These are phyloP conservation scores for Graphilbum sp. DNA, from an alignment of 2,329 filamentous ascomycete species.

Conservation along the genomic window DNA sequence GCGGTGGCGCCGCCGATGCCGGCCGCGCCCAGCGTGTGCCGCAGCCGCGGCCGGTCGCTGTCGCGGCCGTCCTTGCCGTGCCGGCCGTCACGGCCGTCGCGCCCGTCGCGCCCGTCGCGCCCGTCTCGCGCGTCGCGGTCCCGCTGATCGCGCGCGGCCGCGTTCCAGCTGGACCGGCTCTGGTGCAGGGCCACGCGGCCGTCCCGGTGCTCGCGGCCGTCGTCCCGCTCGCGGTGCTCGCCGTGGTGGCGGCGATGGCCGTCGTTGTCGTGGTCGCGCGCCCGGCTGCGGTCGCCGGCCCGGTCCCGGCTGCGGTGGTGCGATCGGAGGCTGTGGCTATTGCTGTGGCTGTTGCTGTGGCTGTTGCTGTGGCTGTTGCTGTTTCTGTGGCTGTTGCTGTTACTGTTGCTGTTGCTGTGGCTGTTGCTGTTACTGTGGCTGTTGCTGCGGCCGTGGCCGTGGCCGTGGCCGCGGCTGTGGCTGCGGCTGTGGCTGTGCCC, in stretches of 20 bases:
- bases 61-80: constrained; percentile 20
- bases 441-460: too few relatives aligned
- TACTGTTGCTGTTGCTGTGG: too few relatives aligned
- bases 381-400: too few relatives aligned
- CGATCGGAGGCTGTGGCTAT: not conserved
- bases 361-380: too few relatives aligned
- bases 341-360: constrained; percentile 3
- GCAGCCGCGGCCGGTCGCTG: constrained; percentile 23
- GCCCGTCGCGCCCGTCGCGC: constrained; percentile 3
- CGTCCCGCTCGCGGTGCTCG: constrained; percentile 16
- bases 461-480: too few relatives aligned
- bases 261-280: constrained; percentile 16
- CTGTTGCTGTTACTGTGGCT: too few relatives aligned
- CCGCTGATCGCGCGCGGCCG: constrained; percentile 16
- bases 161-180: constrained; percentile 10
- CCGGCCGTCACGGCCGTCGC: constrained; percentile 1
- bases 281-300: constrained; percentile 12
- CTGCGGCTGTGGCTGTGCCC: too few relatives aligned
- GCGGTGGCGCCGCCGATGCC: constrained; percentile 45
- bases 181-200: constrained; percentile 13
- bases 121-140: constrained; percentile 16
- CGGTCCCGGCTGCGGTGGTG: constrained; percentile 15
- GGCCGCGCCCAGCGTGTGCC: constrained; percentile 38
- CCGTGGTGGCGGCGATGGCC: constrained; percentile 18
- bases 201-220: constrained; percentile 19